phyloP scores from a whole-genome alignment of 768 basidiomycete genomes.

The Boletus rufocinnamomeus region DNA sequence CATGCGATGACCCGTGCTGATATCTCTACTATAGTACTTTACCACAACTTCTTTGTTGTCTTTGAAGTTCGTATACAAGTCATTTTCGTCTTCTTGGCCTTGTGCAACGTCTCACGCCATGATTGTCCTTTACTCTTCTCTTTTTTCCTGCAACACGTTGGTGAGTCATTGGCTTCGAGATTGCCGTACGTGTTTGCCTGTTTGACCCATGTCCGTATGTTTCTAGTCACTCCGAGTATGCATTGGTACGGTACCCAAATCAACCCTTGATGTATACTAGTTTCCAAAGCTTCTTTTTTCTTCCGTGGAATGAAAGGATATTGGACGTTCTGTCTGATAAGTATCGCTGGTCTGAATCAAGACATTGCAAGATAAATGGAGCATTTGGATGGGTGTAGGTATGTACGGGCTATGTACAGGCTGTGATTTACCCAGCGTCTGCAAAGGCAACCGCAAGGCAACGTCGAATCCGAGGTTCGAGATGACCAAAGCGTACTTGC shows the following conservation, averaged over 20 bases:
- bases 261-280: slow-evolving; percentile 31
- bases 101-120: slow-evolving; percentile 14
- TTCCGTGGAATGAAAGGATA: slow-evolving; percentile 11
- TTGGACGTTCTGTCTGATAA: neutral
- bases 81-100: slow-evolving; percentile 3
- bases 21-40: slow-evolving; percentile 39
- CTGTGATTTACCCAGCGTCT: neutral
- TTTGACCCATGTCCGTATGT: slow-evolving; percentile 13
- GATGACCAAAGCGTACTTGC: neutral
- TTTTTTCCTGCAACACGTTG: neutral
- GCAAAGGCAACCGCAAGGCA: neutral
- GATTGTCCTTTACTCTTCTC: slow-evolving; percentile 1
- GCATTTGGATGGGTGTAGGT: neutral
- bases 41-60: slow-evolving; percentile 24
- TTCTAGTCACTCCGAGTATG: slow-evolving; percentile 17
- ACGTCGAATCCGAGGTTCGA: neutral
- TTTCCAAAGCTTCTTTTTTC: slow-evolving; percentile 1
- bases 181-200: slow-evolving; percentile 1
- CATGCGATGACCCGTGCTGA: slow-evolving; percentile 31
- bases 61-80: slow-evolving; percentile 24
- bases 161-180: slow-evolving; percentile 8
- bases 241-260: slow-evolving; percentile 22
- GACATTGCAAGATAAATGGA: neutral
- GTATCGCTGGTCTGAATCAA: neutral
- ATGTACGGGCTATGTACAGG: neutral